Evolutionary conservation across 2,329 filamentous ascomycete species (phyloP).

Genomic region (Bertia moriformis): DNA sequence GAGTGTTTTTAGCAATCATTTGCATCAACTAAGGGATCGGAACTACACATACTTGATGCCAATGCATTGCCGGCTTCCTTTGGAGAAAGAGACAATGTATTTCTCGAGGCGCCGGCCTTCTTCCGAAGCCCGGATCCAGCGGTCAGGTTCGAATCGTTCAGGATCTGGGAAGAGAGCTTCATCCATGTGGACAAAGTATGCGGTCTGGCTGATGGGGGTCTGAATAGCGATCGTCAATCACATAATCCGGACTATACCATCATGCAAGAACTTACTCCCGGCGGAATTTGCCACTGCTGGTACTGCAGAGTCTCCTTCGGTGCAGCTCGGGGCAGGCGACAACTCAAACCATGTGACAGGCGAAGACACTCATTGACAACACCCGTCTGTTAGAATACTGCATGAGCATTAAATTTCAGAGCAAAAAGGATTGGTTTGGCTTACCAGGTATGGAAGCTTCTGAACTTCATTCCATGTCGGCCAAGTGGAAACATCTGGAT

Average conservation of each 20-base stretch:
- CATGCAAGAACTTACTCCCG: slow-evolving; percentile 5
- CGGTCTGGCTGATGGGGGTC: background rate
- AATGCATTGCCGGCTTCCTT: slow-evolving; percentile 7
- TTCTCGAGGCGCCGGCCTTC: slow-evolving; percentile 5
- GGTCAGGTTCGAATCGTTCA: slow-evolving; percentile 8
- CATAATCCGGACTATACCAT: background rate
- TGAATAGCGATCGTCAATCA: background rate
- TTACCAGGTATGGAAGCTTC: slow-evolving; percentile 19
- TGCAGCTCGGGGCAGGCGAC: slow-evolving; percentile 2
- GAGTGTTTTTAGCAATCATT: slow-evolving; percentile 1
- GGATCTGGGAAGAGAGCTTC: slow-evolving; percentile 1
- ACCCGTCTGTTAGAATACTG: slow-evolving; percentile 2
- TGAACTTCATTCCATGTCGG: slow-evolving; percentile 15
- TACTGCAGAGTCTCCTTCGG: background rate
- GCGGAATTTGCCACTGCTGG: slow-evolving; percentile 2
- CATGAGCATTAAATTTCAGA: background rate
- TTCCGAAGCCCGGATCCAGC: slow-evolving; percentile 8
- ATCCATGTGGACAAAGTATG: background rate
- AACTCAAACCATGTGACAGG: slow-evolving; percentile 7
- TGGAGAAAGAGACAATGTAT: slow-evolving; percentile 7
- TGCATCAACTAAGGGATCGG: background rate
- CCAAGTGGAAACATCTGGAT: slow-evolving; percentile 7
- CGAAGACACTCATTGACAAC: slow-evolving; percentile 11
- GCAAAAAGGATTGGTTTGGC: background rate
- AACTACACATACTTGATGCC: slow-evolving; percentile 7